Evolutionary conservation across 1,139 yeast species (phyloP).

Genomic region (Suzukiozyma palmioleophila): DNA sequence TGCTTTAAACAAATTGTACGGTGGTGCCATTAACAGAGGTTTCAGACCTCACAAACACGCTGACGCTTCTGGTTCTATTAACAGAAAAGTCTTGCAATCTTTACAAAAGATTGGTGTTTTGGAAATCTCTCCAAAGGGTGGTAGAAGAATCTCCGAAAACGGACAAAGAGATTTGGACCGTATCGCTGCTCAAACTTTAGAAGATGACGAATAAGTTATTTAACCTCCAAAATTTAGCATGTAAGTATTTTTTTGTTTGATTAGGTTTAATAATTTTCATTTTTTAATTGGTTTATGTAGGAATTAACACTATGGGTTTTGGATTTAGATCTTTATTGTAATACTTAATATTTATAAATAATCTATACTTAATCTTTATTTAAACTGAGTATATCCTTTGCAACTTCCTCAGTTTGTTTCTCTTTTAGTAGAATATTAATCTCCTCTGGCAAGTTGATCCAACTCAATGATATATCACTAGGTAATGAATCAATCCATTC

Average conservation of each 20-base stretch:
- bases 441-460: conserved; percentile 55
- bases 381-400: conserved; percentile 10
- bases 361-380: conserved; percentile 4
- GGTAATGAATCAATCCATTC: conserved; percentile 58
- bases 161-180: conserved; percentile 99
- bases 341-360: background rate
- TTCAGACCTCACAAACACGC: conserved; percentile 98
- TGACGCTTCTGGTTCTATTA: conserved; percentile 98
- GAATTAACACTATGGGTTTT: conserved; percentile 8
- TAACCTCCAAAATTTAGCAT: conserved; percentile 7
- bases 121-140: conserved; percentile 97
- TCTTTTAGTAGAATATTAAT: conserved; percentile 29
- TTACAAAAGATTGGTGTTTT: conserved; percentile 97
- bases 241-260: conserved; percentile 2
- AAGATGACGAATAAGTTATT: conserved; percentile 66
- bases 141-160: conserved; percentile 98
- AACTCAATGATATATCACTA: conserved; percentile 52
- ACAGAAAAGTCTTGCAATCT: conserved; percentile 98
- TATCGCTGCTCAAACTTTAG: conserved; percentile 99
- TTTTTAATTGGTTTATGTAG: conserved; percentile 3
- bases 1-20: conserved; percentile 97
- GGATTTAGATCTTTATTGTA: background rate
- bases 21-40: conserved; percentile 99
- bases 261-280: conserved; percentile 3
- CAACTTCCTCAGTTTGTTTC: conserved; percentile 16